Conservation (phyloP, 2,329 filamentous ascomycete genomes). For the Xylariomycetidae sp. region DNA sequence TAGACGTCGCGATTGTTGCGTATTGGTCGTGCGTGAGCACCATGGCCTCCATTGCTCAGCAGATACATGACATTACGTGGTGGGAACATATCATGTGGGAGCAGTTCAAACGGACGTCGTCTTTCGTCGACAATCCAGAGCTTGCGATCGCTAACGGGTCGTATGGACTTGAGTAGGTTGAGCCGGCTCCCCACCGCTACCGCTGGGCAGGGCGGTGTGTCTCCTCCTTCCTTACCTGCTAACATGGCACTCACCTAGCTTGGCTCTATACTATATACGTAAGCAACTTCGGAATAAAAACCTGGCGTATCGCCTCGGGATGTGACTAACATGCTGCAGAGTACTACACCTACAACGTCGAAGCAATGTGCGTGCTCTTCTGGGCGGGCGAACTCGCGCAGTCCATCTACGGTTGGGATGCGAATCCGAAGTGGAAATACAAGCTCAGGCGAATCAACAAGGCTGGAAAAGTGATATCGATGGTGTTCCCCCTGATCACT, state of each 20-base stretch:
- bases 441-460: conserved; percentile 14
- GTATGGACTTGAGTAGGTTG: conserved; percentile 7
- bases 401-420: conserved; percentile 8
- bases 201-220: no score
- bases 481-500: conserved; percentile 18
- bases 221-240: not conserved
- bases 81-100: conserved; percentile 14
- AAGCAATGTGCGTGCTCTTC: conserved; percentile 20
- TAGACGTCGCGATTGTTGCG: conserved; percentile 20
- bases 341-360: conserved; percentile 20
- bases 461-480: conserved; percentile 15
- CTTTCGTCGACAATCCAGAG: conserved; percentile 15
- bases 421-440: conserved; percentile 9
- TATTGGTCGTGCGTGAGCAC: conserved; percentile 17
- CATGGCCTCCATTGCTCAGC: conserved; percentile 19
- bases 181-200: no score
- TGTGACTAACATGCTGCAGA: conserved; percentile 9
- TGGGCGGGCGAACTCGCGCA: conserved; percentile 9
- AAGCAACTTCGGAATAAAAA: no score
- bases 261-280: conserved; percentile 23
- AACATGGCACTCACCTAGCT: not conserved
- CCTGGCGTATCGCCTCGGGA: no score
- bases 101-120: conserved; percentile 13
- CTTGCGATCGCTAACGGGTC: conserved; percentile 21
- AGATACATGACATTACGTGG: conserved; percentile 14